phyloP scores from a whole-genome alignment of 768 basidiomycete species.

The Brasilioporus rufonigricans region DNA sequence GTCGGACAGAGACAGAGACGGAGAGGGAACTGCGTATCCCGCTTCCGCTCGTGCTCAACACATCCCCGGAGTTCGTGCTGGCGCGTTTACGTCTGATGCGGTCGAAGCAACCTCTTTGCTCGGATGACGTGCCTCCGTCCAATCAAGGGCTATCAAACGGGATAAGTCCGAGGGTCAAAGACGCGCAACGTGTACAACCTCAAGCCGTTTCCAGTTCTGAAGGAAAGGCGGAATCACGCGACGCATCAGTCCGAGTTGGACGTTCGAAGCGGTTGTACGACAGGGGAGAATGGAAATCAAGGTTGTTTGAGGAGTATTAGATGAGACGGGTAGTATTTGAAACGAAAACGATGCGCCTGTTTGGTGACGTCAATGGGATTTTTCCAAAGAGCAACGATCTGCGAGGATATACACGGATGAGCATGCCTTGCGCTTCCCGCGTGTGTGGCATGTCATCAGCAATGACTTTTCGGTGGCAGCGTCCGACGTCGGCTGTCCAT shows the following conservation, averaged over 20 bases:
- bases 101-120: not conserved
- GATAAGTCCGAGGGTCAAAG: not conserved
- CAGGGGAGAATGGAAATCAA: conserved; percentile 9
- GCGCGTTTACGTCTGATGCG: not conserved
- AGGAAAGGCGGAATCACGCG: not conserved
- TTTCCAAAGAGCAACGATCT: not conserved
- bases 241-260: not conserved
- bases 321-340: not conserved
- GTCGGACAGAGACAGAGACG: not conserved
- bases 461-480: not conserved
- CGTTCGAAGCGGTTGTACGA: conserved; percentile 5
- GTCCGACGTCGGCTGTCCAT: not conserved
- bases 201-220: no score
- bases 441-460: not conserved
- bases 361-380: not conserved
- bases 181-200: not conserved
- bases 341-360: not conserved
- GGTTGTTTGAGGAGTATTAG: conserved; percentile 5
- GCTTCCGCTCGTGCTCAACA: conserved; percentile 4
- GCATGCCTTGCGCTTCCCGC: conserved; percentile 6
- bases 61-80: not conserved
- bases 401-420: not conserved
- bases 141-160: not conserved
- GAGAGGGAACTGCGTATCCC: not conserved
- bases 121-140: not conserved